Conservation (phyloP, 164 flowering plant species). For the Macadamia integrifolia region DNA sequence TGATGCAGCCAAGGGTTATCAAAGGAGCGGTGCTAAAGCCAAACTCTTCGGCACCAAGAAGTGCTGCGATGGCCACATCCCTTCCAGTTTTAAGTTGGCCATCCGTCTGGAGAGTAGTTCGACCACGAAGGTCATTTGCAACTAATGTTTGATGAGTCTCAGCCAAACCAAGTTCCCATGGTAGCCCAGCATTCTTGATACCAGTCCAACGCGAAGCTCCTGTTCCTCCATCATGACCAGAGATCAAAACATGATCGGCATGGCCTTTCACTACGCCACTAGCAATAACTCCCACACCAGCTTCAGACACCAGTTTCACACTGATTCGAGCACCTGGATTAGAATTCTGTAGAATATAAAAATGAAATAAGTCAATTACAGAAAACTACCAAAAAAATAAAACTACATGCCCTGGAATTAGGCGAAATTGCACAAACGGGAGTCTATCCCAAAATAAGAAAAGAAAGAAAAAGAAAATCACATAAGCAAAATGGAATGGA, state of each 20-base stretch:
- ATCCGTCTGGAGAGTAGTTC: constrained; percentile 88
- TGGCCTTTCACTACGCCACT: constrained; percentile 99
- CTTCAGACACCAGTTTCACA: constrained; percentile 96
- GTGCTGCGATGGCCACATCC: constrained; percentile 96
- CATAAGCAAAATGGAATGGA: not conserved
- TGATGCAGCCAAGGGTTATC: constrained; percentile 80
- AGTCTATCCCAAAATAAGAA: not conserved
- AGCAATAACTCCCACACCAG: constrained; percentile 98
- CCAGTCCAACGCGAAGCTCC: constrained; percentile 99
- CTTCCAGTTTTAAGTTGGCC: constrained; percentile 98
- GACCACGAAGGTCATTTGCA: constrained; percentile 96
- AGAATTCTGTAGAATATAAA: constrained; percentile 49
- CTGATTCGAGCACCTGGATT: constrained; percentile 91
- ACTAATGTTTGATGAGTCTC: constrained; percentile 98
- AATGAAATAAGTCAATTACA: constrained; percentile 1
- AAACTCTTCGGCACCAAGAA: constrained; percentile 98
- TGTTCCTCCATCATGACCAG: constrained; percentile 99
- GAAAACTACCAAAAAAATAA: not conserved
- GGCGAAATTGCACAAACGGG: no score
- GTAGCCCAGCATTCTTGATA: constrained; percentile 95
- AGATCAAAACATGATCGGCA: constrained; percentile 94
- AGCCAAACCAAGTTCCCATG: constrained; percentile 99
- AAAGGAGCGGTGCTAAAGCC: constrained; percentile 89
- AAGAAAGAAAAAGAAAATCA: not conserved
- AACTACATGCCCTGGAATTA: not conserved